Evolutionary conservation across 352 stramenopile genomes (phyloP), one percentile per base, ranked within the genome.

Genomic region (Phytophthora idaei): DNA sequence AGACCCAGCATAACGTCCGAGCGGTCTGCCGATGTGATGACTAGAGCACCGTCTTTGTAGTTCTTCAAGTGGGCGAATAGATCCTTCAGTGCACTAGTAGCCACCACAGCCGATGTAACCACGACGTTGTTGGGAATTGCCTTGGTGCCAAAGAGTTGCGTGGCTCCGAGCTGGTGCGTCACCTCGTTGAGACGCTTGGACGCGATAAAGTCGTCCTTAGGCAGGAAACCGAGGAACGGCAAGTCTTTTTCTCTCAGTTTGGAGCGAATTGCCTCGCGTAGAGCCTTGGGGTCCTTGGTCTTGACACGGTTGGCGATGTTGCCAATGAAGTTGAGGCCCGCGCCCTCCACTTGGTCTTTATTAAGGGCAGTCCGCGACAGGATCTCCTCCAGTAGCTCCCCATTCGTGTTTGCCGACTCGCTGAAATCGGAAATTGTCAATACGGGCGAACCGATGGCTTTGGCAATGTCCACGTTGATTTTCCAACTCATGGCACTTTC

Each of bases 171-270:
- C 61, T 89, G 83, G 63, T 83, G 62, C 17, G 79, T 80, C 25
- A 93, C 85, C 69, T 93, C 85, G 44, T 92, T 92, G 25, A 93
- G 61, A 1, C 85, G 78, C 71, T 91, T 92, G 48, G 85, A 94
- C 10, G 79, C 74, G n/a, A 94, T 75, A 29, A 91, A 59, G n/a
- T 83, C 70, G 47, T 94, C 85, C 17, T 78, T 71, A 3, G 85
- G 85, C 36, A 94, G 7, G 29, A 89, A 90, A 4, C 85, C 85
- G 1, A 92, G 73, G 58, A 90, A 90, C 17, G 81, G 78, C 31
- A 90, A 53, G 28, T 80, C 53, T 11, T 78, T 73, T 50, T 85
- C 56, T 9, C 34, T 61, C 53, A 90, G 58, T 28, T 78, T 73
- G 10, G 51, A 29, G 0, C 65, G 66, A 37, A 94, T 60, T 0